Evolutionary conservation across 305 asterid genomes (phyloP).

Genomic region (Monarda citriodora): DNA sequence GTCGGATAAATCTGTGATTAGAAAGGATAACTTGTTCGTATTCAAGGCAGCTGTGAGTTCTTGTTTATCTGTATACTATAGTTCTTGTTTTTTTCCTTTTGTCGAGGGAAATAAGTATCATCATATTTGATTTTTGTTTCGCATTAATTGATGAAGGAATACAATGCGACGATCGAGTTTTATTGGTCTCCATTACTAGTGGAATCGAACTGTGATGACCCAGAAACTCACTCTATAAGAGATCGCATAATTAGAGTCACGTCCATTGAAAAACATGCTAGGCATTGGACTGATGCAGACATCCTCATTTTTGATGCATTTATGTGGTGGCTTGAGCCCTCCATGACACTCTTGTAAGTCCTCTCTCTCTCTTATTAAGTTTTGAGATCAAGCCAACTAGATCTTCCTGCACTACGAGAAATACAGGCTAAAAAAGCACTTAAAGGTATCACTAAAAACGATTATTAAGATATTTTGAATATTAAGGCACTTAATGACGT

Average conservation of each 20-base stretch:
- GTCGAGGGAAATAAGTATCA: too few relatives aligned
- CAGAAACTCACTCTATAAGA: constrained; percentile 19
- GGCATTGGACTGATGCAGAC: constrained; percentile 66
- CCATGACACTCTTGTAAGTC: constrained; percentile 49
- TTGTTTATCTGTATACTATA: too few relatives aligned
- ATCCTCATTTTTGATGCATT: constrained; percentile 60
- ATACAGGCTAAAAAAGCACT: too few relatives aligned
- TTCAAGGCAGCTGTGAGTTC: constrained; percentile 27
- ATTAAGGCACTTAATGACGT: too few relatives aligned
- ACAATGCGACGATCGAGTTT: constrained; percentile 62
- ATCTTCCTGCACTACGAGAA: too few relatives aligned
- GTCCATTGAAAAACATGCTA: constrained; percentile 61
- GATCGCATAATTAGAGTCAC: constrained; percentile 35
- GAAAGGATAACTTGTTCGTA: constrained; percentile 23
- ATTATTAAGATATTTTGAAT: too few relatives aligned
- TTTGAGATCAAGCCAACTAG: too few relatives aligned
- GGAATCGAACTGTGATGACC: constrained; percentile 76
- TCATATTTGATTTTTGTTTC: too few relatives aligned
- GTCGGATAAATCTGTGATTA: constrained; percentile 5
- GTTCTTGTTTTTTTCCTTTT: neutral
- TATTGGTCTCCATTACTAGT: constrained; percentile 83
- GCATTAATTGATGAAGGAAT: constrained; percentile 37
- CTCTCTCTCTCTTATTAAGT: neutral
- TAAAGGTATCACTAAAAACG: too few relatives aligned
- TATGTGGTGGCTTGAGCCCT: constrained; percentile 64